Evolutionary conservation across 2,329 filamentous ascomycete species (phyloP), one percentile per base, ranked within the genome.

Genomic region (Arthrinium phaeospermum): DNA sequence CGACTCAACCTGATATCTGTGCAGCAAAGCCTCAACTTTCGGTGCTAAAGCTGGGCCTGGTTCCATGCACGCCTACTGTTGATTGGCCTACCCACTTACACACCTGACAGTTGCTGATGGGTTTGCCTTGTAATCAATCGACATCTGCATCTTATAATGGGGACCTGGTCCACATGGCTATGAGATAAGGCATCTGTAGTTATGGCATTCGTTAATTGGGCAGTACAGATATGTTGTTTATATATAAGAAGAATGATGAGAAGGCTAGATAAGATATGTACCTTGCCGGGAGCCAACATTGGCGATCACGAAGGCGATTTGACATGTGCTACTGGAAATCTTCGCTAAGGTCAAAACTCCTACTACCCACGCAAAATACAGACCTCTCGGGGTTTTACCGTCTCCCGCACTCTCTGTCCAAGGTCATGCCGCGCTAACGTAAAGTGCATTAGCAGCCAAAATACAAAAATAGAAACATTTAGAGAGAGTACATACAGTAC

Each of bases 81-180:
- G 30, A 41, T 64, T 64, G 57, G 34, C 4, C 34, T 41, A 14
- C 57, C 57, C 57, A 41, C 57, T 64, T 41, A 64, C 34, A 41
- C 53, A 41, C 30, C 57, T 64, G 57, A 64, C 57, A 41, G 57
- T 37, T 14, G 34, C 19, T 8, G 19, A 13, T 64, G 34, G 34
- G 34, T n/a, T n/a, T n/a, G 30, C 27, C 57, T 64, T 64, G 57
- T 64, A 34, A 64, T 64, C 57, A 22, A 64, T 41, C 34, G n/a
- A 6, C 46, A 41, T 41, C 44, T 45, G 44, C 13, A 49, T 49
- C 34, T 41, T 41, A 22, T 30, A 30, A 30, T 64, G 27, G 53
- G 19, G 30, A 37, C 37, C 22, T 61, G 30, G 51, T 19, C 19
- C 30, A 37, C 30, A 61, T 37, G 30, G 53, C 30, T 37, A 22